Evolutionary conservation across 768 basidiomycete species (phyloP), one percentile per base, ranked within the genome.

Genomic region (Tylopilus sp.): DNA sequence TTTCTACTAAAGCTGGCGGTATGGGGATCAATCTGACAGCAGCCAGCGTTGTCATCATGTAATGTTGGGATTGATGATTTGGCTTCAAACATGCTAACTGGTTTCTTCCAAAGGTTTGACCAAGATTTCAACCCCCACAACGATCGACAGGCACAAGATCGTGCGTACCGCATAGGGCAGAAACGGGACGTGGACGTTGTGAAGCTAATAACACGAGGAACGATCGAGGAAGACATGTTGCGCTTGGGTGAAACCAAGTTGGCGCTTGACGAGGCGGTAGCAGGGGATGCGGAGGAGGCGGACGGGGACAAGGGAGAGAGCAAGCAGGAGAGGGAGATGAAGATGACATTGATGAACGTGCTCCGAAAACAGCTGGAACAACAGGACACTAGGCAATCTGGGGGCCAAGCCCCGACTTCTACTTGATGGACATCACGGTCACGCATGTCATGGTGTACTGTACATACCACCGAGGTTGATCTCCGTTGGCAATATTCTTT

Each of bases 121-220:
- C 94, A 96, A 66, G 96, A 98, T 68, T 99, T 98, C 73, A 98
- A 98, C 68, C 91, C 91, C 4, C 91, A 93, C 72, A 99, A 99
- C 68, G 97, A 98, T 71, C 84, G 89, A 55, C 97, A 99, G 73
- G 97, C 97, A 1, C 93, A 96, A 54, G 97, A 99, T 70, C 85
- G 97, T 30, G 94, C 94, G 24, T 98, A 98, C 71, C 88, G 97
- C 25, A 97, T 99, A 58, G 96, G 93, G 22, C 94, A 97, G 70
- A 92, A 90, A 66, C 84, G 86, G 46, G 86, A 96, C 58, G 96
- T 98, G 11, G 92, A 96, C 29, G 92, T 98, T 8, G 83, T 98
- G 65, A 97, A 96, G 67, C 78, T 98, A 12, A 92, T 98, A 59
- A 88, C 92, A 2, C 85, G 81, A 55, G 89, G 86, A 4, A 94